phyloP scores from a whole-genome alignment of 2,329 filamentous ascomycete species.

The Pezicula carpinea region DNA sequence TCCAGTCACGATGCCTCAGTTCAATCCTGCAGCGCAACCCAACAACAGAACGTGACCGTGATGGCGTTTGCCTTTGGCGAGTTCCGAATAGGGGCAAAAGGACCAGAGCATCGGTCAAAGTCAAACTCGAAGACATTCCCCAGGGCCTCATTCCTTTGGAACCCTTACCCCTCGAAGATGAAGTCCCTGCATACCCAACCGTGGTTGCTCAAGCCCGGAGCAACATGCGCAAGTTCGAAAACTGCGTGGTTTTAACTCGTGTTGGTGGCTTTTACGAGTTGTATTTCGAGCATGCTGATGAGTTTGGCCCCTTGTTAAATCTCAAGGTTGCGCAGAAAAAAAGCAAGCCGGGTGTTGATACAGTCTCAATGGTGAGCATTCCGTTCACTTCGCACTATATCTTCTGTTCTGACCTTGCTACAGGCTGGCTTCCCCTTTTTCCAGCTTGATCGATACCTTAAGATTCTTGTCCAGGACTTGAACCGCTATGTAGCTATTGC shows the following conservation, averaged over 20 bases:
- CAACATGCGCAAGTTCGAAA: conserved; percentile 86
- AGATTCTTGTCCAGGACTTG: conserved; percentile 85
- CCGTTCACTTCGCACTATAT: not conserved
- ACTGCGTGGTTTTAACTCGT: conserved; percentile 86
- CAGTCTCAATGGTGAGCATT: conserved; percentile 69
- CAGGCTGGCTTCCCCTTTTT: conserved; percentile 90
- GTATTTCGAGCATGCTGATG: conserved; percentile 93
- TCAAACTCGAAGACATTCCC: conserved; percentile 53
- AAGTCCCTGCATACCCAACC: conserved; percentile 67
- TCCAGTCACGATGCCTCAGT: conserved; percentile 5
- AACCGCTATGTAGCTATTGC: conserved; percentile 90
- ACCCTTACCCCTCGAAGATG: conserved; percentile 32
- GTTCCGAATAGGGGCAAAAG: conserved; percentile 45
- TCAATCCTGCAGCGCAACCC: not conserved
- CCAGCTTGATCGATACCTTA: conserved; percentile 88
- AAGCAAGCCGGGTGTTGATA: conserved; percentile 47
- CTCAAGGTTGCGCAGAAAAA: conserved; percentile 81
- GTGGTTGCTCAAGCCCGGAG: conserved; percentile 80
- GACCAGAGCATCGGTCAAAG: conserved; percentile 46
- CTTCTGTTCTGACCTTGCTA: conserved; percentile 2
- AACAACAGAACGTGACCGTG: too few species aligned
- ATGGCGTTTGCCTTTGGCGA: conserved; percentile 4
- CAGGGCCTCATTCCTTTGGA: conserved; percentile 43
- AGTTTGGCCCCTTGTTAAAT: conserved; percentile 80
- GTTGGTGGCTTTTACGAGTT: conserved; percentile 97